Conservation (phyloP, 2,329 filamentous ascomycete species). For the Aureobasidium mangrovei region DNA sequence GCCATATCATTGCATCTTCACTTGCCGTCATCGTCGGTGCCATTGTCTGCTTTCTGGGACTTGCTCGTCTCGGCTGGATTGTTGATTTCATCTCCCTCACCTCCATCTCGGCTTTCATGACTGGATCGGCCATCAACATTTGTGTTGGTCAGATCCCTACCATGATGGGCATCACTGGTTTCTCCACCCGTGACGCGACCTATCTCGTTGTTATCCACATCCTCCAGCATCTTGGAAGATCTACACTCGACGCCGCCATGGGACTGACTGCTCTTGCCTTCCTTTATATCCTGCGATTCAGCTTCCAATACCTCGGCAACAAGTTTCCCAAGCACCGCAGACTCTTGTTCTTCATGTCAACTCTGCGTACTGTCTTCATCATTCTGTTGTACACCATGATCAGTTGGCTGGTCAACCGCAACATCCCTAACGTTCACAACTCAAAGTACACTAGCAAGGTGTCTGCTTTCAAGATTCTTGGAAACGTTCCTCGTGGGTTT, state of each 20-base stretch:
- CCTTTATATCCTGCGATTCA: slow-evolving; percentile 65
- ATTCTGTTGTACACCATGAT: slow-evolving; percentile 89
- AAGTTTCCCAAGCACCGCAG: slow-evolving; percentile 62
- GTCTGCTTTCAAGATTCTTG: slow-evolving; percentile 59
- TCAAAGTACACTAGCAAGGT: slow-evolving; percentile 31
- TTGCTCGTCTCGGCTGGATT: slow-evolving; percentile 76
- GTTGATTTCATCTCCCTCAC: slow-evolving; percentile 88
- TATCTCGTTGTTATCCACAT: slow-evolving; percentile 79
- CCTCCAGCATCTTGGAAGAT: slow-evolving; percentile 58
- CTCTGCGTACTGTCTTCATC: slow-evolving; percentile 81
- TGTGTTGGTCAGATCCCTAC: slow-evolving; percentile 71
- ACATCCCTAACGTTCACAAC: slow-evolving; percentile 47
- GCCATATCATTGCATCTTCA: slow-evolving; percentile 65
- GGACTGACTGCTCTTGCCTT: slow-evolving; percentile 72
- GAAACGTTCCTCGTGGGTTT: slow-evolving; percentile 76
- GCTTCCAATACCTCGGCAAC: slow-evolving; percentile 57
- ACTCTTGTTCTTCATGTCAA: slow-evolving; percentile 81
- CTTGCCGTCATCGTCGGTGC: slow-evolving; percentile 69
- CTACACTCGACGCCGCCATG: slow-evolving; percentile 73
- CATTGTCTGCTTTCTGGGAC: slow-evolving; percentile 69
- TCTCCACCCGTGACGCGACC: slow-evolving; percentile 59
- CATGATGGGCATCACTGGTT: slow-evolving; percentile 63
- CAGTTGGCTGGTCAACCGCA: slow-evolving; percentile 62
- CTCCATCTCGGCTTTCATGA: slow-evolving; percentile 93
- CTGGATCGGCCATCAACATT: slow-evolving; percentile 86